Conservation (phyloP, 1,284 basidiomycete genomes). For the Puccinia novopanici region DNA sequence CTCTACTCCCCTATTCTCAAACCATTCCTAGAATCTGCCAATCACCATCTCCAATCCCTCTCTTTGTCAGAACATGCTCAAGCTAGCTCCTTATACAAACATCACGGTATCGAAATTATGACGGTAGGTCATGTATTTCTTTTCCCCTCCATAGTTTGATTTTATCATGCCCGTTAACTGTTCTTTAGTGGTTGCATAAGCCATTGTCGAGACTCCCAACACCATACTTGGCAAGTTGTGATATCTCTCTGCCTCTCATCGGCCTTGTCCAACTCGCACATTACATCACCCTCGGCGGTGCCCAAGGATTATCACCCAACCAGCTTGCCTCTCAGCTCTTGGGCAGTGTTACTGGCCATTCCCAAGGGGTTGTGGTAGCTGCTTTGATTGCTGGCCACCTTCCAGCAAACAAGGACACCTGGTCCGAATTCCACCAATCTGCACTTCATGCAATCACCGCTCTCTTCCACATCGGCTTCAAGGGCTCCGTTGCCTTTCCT, state of each 20-base stretch:
- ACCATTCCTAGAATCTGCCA: constrained; percentile 79
- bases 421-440: constrained; percentile 22
- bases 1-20: constrained; percentile 63
- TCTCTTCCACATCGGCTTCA: constrained; percentile 33
- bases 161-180: constrained; percentile 59
- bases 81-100: constrained; percentile 72
- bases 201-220: constrained; percentile 71
- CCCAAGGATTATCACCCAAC: constrained; percentile 66
- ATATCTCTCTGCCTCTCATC: constrained; percentile 92
- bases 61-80: constrained; percentile 59
- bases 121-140: constrained; percentile 62
- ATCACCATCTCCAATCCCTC: constrained; percentile 65
- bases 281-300: constrained; percentile 78
- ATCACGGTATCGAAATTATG: constrained; percentile 68
- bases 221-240: constrained; percentile 88
- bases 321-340: constrained; percentile 49
- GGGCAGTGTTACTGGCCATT: constrained; percentile 86
- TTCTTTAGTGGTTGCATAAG: constrained; percentile 79
- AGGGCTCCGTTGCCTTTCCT: constrained; percentile 70
- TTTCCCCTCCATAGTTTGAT: constrained; percentile 58
- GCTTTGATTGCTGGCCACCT: constrained; percentile 69
- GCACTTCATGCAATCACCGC: constrained; percentile 22
- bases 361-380: constrained; percentile 92
- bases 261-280: constrained; percentile 93
- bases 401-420: neutral